A percentile compares a stretch with the other conserved stretches of the same genome.
Evolutionary conservation across 257 asterid species (phyloP).

Genomic region (Striga asiatica): DNA sequence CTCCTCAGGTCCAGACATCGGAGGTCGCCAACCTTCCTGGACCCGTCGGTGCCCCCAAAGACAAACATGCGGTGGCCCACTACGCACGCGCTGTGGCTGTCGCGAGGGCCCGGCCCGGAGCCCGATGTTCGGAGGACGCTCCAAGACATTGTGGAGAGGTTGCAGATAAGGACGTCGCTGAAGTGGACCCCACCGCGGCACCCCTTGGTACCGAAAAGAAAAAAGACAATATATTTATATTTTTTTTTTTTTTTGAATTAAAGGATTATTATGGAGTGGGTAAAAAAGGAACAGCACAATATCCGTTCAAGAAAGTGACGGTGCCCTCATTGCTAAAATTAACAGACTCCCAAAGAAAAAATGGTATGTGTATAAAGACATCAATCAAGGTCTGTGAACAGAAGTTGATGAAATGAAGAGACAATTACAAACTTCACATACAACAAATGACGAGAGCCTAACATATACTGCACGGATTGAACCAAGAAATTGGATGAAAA

Average conservation of each 20-base stretch:
- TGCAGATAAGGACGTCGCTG: constrained; percentile 69
- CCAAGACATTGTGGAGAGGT: constrained; percentile 68
- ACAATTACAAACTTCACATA: background rate
- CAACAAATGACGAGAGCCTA: background rate
- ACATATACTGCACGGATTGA: no score
- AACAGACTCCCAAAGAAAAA: background rate
- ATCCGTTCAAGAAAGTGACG: constrained; percentile 31
- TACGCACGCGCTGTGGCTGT: constrained; percentile 70
- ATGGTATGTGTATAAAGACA: no score
- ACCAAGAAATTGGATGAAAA: background rate
- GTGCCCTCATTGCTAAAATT: constrained; percentile 24
- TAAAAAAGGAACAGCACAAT: constrained; percentile 13
- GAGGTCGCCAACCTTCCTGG: constrained; percentile 67
- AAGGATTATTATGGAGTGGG: no score
- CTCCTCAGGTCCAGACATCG: constrained; percentile 59
- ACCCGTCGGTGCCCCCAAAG: constrained; percentile 88
- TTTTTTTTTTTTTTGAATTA: background rate
- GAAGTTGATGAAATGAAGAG: no score
- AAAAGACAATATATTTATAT: no score
- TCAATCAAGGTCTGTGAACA: no score
- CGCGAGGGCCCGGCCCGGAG: constrained; percentile 79
- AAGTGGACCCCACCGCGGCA: constrained; percentile 92
- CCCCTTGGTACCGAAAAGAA: constrained; percentile 33
- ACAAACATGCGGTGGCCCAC: constrained; percentile 67
- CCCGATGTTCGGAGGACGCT: constrained; percentile 59